Evolutionary conservation across 2,329 filamentous ascomycete genomes (phyloP).

Genomic region (Pleomassaria siparia): DNA sequence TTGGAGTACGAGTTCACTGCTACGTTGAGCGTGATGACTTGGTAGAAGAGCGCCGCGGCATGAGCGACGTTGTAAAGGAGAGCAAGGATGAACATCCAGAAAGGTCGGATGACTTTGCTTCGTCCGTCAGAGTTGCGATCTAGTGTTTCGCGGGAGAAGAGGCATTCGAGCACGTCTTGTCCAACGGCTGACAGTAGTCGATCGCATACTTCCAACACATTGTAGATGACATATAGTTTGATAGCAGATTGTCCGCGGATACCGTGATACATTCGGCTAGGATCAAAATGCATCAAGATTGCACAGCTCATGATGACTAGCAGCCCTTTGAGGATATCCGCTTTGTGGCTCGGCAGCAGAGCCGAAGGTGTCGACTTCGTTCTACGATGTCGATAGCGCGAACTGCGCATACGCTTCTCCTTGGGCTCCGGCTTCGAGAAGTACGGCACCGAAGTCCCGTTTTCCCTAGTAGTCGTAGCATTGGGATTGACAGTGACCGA

Average conservation of each 20-base stretch:
- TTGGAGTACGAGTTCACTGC: conserved; percentile 99
- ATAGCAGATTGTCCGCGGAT: conserved; percentile 95
- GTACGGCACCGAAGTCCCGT: conserved; percentile 20
- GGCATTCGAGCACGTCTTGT: conserved; percentile 93
- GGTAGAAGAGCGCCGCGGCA: conserved; percentile 87
- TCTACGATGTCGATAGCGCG: conserved; percentile 62
- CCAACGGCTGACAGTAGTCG: conserved; percentile 86
- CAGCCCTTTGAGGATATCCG: conserved; percentile 86
- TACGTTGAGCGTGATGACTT: conserved; percentile 96
- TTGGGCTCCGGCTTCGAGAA: conserved; percentile 33
- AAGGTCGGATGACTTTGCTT: conserved; percentile 84
- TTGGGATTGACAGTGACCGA: conserved; percentile 22
- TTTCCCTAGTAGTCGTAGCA: conserved; percentile 25
- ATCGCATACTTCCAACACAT: conserved; percentile 91
- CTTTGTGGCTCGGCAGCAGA: conserved; percentile 86
- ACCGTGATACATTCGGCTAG: conserved; percentile 96
- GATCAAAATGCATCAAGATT: conserved; percentile 87
- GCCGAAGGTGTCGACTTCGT: conserved; percentile 84
- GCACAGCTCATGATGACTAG: conserved; percentile 85
- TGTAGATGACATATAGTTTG: conserved; percentile 98
- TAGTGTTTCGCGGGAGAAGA: conserved; percentile 90
- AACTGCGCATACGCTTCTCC: conserved; percentile 34
- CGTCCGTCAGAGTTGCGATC: conserved; percentile 85
- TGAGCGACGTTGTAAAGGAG: conserved; percentile 87
- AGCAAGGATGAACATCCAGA: conserved; percentile 88